Evolutionary conservation across 2,329 filamentous ascomycete species (phyloP).

Genomic region (Pseudogymnoascus verrucosus): DNA sequence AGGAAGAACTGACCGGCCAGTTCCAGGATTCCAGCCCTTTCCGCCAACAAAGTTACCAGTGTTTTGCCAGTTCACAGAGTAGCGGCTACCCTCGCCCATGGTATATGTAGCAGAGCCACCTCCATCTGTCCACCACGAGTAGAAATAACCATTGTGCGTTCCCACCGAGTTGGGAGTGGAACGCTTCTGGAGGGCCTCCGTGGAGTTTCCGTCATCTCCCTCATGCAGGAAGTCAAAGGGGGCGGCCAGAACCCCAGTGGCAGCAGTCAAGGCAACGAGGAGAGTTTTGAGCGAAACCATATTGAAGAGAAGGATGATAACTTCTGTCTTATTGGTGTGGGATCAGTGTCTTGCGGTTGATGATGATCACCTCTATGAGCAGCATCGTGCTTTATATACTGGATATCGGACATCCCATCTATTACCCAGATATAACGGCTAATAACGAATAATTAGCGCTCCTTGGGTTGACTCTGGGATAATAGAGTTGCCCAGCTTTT

Average conservation of each 20-base stretch:
- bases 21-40: slow-evolving; percentile 38
- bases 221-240: not conserved
- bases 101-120: slow-evolving; percentile 42
- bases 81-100: slow-evolving; percentile 42
- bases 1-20: slow-evolving; percentile 22
- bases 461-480: not conserved
- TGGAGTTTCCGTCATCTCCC: not conserved
- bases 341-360: not conserved
- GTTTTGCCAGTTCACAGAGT: slow-evolving; percentile 40
- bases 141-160: slow-evolving; percentile 49
- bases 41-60: slow-evolving; percentile 39
- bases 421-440: not conserved
- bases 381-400: not conserved
- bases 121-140: slow-evolving; percentile 50
- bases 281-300: slow-evolving; percentile 36
- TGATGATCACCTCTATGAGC: not conserved
- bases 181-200: slow-evolving; percentile 5
- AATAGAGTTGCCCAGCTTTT: not conserved
- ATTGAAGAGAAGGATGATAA: slow-evolving; percentile 15
- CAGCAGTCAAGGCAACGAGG: slow-evolving; percentile 30
- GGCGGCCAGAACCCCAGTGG: slow-evolving; percentile 14
- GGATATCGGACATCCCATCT: not conserved
- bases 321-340: not conserved
- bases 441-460: not conserved
- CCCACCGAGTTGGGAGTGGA: slow-evolving; percentile 40